A percentile compares a stretch with the other conserved stretches of the same genome.
These are phyloP conservation scores for Talaromyces sp. DNA, from an alignment of 2,329 filamentous ascomycete genomes.

Conservation along the genomic window DNA sequence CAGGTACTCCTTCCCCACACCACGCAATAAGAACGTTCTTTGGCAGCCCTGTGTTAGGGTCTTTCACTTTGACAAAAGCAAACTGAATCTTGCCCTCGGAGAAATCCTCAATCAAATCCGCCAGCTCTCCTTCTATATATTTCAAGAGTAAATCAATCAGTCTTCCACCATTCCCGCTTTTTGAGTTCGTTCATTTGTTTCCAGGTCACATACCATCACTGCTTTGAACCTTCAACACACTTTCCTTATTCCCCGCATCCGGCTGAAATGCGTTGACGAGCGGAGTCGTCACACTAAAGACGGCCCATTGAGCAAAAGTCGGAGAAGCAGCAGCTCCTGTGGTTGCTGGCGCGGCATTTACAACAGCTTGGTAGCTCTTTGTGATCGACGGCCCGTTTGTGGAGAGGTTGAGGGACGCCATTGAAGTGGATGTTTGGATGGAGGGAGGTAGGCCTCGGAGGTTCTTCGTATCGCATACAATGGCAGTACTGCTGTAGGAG, in stretches of 20 bases:
- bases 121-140: constrained; percentile 73
- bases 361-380: constrained; percentile 67
- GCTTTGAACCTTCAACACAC: constrained; percentile 86
- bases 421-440: constrained; percentile 30
- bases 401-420: constrained; percentile 77
- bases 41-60: constrained; percentile 81
- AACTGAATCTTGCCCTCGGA: constrained; percentile 96
- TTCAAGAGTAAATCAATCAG: background rate
- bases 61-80: constrained; percentile 92
- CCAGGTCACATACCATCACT: constrained; percentile 66
- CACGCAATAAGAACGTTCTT: constrained; percentile 93
- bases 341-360: constrained; percentile 56
- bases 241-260: constrained; percentile 79
- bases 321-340: constrained; percentile 61
- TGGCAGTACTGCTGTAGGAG: background rate
- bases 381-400: constrained; percentile 73
- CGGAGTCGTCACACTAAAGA: constrained; percentile 89
- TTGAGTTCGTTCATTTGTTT: background rate
- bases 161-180: background rate
- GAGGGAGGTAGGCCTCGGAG: background rate
- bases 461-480: constrained; percentile 12
- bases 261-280: constrained; percentile 87
- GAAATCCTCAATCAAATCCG: constrained; percentile 89
- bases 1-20: constrained; percentile 97
- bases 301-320: constrained; percentile 85